Conservation (phyloP, 139 green algal species). For the Tetratostichococcus sp. region DNA sequence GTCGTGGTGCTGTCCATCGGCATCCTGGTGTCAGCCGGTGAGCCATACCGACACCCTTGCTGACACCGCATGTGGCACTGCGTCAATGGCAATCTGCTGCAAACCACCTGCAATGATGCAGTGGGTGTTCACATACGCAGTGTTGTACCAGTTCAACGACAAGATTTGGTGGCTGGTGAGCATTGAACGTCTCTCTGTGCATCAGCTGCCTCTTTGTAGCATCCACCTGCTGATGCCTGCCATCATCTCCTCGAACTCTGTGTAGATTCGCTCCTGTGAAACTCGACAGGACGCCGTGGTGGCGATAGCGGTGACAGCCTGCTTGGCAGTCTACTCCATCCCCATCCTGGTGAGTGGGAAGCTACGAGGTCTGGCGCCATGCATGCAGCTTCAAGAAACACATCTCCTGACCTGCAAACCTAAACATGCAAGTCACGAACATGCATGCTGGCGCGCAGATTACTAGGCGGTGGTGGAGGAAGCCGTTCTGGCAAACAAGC, state of each 20-base stretch:
- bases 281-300: neutral
- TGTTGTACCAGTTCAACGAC: neutral
- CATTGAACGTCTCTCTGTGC: neutral
- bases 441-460: neutral
- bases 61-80: no score
- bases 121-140: neutral
- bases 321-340: neutral
- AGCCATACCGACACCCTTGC: no score
- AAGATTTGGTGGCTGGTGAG: constrained; percentile 5
- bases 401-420: no score
- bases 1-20: constrained; percentile 2
- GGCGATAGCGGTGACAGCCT: neutral
- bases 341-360: neutral
- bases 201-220: neutral
- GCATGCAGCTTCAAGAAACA: neutral
- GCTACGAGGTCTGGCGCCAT: no score
- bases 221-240: neutral
- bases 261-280: neutral
- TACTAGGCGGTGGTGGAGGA: neutral
- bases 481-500: neutral
- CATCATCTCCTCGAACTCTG: no score
- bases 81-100: no score
- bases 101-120: no score
- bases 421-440: no score
- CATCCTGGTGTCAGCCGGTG: neutral